Evolutionary conservation across 2,329 filamentous ascomycete species (phyloP).

Genomic region (Diaporthe vaccinii): DNA sequence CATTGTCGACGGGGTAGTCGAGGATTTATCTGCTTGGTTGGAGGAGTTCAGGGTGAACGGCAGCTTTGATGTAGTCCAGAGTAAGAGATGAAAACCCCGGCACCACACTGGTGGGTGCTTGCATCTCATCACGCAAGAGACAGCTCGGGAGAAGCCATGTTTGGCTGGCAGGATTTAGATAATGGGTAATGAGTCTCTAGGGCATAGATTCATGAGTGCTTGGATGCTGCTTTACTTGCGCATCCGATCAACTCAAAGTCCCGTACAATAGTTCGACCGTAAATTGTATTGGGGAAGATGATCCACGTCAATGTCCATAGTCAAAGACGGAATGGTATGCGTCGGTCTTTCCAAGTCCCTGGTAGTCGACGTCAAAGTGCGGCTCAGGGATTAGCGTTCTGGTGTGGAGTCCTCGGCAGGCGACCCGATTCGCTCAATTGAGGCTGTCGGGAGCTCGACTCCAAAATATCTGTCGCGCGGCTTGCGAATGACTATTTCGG

Average conservation of each 20-base stretch:
- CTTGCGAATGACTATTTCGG: not conserved
- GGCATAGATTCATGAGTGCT: not conserved
- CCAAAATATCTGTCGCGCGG: constrained; percentile 35
- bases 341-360: not conserved
- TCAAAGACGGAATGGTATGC: not conserved
- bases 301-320: not conserved
- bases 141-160: not conserved
- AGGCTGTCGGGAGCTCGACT: constrained; percentile 25
- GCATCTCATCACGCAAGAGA: not conserved
- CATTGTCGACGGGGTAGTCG: constrained; percentile 53
- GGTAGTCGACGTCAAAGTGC: constrained; percentile 1
- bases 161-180: not conserved
- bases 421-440: constrained; percentile 34
- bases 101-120: not conserved
- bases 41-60: constrained; percentile 47
- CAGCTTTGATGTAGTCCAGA: constrained; percentile 39
- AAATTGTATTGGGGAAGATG: not conserved
- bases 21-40: constrained; percentile 53
- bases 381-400: constrained; percentile 3
- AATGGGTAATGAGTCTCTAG: not conserved
- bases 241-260: not conserved
- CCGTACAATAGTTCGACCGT: not conserved
- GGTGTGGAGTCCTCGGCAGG: constrained; percentile 19
- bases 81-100: not conserved
- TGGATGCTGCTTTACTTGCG: not conserved